A percentile compares a stretch with the other conserved stretches of the same genome.
Conservation (phyloP, 495 filamentous ascomycete species). For the Aspergillus baeticus region DNA sequence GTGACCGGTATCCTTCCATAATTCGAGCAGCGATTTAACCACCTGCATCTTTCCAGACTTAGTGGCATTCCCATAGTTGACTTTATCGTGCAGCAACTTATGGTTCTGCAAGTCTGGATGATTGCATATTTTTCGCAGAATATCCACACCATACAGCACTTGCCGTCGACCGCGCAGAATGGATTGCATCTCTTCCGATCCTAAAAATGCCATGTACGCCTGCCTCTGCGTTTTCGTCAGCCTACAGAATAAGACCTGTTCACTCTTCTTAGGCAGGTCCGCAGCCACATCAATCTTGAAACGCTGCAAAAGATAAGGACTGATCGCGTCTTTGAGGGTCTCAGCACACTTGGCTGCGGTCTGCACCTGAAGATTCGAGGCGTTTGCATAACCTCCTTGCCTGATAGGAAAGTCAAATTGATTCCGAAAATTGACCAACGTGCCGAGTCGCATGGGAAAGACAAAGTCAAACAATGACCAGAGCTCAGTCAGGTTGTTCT, state of each 20-base stretch:
- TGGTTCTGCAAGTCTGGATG: slow-evolving; percentile 86
- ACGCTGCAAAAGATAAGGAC: slow-evolving; percentile 87
- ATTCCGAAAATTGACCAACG: slow-evolving; percentile 80
- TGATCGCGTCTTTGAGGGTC: slow-evolving; percentile 86
- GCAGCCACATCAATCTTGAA: slow-evolving; percentile 91
- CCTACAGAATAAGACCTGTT: slow-evolving; percentile 94
- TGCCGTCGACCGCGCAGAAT: slow-evolving; percentile 75
- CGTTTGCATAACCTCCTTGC: slow-evolving; percentile 89
- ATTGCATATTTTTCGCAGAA: slow-evolving; percentile 94
- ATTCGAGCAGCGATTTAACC: slow-evolving; percentile 73
- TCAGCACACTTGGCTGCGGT: slow-evolving; percentile 89
- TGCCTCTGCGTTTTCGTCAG: slow-evolving; percentile 73
- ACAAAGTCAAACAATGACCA: slow-evolving; percentile 98
- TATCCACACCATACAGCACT: slow-evolving; percentile 83
- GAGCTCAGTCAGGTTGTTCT: slow-evolving; percentile 94
- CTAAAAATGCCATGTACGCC: slow-evolving; percentile 77
- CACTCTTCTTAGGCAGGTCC: slow-evolving; percentile 90
- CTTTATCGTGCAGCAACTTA: slow-evolving; percentile 52
- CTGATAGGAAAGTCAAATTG: slow-evolving; percentile 92
- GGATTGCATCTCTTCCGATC: slow-evolving; percentile 74
- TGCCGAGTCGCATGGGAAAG: slow-evolving; percentile 92
- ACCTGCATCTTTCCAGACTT: slow-evolving; percentile 97
- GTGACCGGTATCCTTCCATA: slow-evolving; percentile 85
- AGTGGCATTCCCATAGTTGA: slow-evolving; percentile 65
- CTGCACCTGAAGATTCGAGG: slow-evolving; percentile 86